Conservation (phyloP, 331 rosid genomes). For the Erythrophleum ivorense region DNA sequence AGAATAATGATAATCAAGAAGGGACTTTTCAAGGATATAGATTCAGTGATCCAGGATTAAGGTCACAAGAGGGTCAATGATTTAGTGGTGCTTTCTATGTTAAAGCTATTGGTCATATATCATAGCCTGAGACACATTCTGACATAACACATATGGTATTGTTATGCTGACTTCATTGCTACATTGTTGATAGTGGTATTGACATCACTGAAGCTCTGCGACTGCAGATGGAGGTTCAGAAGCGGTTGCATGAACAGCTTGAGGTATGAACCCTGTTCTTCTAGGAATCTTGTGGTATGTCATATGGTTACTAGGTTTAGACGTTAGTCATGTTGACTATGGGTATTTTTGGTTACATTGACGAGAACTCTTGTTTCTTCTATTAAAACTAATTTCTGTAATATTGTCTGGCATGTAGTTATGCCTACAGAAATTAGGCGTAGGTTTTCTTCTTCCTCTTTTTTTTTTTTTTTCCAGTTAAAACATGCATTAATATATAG, state of each 20-base stretch:
- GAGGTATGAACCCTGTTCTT: slow-evolving; percentile 65
- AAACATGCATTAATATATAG: not conserved
- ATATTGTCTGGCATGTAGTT: not conserved
- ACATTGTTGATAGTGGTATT: slow-evolving; percentile 68
- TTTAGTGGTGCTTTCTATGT: slow-evolving; percentile 16
- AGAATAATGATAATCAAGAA: slow-evolving; percentile 22
- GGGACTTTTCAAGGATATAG: slow-evolving; percentile 4
- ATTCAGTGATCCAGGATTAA: slow-evolving; percentile 29
- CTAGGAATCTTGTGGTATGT: slow-evolving; percentile 7
- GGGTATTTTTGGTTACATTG: not conserved
- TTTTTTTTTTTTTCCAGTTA: not conserved
- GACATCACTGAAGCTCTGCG: slow-evolving; percentile 98
- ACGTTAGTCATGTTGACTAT: not conserved
- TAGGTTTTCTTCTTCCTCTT: not conserved
- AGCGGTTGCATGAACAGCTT: slow-evolving; percentile 93
- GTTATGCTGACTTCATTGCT: slow-evolving; percentile 30
- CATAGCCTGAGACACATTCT: not conserved
- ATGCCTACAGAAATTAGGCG: not conserved
- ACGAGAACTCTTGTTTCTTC: not conserved
- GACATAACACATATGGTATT: slow-evolving; percentile 22
- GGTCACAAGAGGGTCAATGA: slow-evolving; percentile 14
- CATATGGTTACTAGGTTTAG: slow-evolving; percentile 7
- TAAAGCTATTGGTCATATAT: slow-evolving; percentile 24
- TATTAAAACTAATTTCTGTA: not conserved
- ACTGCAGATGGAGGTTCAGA: slow-evolving; percentile 99